Conservation (phyloP, 257 asterid species). For the Nicotiana benthamiana region DNA sequence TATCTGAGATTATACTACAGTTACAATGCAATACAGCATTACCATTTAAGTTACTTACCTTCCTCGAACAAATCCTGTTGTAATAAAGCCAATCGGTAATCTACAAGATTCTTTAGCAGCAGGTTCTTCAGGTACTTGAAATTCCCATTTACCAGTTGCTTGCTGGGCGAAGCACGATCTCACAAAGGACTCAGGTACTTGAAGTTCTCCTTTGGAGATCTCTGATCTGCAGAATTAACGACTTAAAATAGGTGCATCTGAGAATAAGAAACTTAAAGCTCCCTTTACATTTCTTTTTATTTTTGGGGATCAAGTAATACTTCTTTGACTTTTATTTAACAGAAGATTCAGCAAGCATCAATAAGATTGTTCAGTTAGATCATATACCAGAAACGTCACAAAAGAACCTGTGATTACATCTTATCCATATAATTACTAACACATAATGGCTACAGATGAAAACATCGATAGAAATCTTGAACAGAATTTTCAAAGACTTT, state of each 20-base stretch:
- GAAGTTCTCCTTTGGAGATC: conserved; percentile 38
- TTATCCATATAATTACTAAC: too few relatives aligned
- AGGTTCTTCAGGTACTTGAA: conserved; percentile 17
- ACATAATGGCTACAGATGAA: too few relatives aligned
- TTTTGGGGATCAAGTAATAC: too few relatives aligned
- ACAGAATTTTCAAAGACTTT: too few relatives aligned
- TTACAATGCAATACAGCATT: neutral
- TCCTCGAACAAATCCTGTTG: neutral
- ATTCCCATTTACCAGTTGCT: conserved; percentile 62
- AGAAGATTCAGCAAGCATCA: too few relatives aligned
- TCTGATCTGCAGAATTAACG: conserved; percentile 34
- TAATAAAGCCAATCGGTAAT: neutral
- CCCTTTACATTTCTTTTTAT: too few relatives aligned
- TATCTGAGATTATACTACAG: neutral
- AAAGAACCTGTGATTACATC: too few relatives aligned
- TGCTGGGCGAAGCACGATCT: conserved; percentile 37
- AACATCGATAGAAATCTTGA: too few relatives aligned
- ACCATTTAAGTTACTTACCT: neutral
- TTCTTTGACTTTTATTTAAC: too few relatives aligned
- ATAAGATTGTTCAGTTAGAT: too few relatives aligned
- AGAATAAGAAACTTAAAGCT: too few relatives aligned
- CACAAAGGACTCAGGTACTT: conserved; percentile 44
- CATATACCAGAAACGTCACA: too few relatives aligned
- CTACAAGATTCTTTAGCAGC: neutral
- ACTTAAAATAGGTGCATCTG: neutral